These are phyloP conservation scores for Solanum medicagineum DNA, from an alignment of 257 asterid genomes.

Conservation along the genomic window DNA sequence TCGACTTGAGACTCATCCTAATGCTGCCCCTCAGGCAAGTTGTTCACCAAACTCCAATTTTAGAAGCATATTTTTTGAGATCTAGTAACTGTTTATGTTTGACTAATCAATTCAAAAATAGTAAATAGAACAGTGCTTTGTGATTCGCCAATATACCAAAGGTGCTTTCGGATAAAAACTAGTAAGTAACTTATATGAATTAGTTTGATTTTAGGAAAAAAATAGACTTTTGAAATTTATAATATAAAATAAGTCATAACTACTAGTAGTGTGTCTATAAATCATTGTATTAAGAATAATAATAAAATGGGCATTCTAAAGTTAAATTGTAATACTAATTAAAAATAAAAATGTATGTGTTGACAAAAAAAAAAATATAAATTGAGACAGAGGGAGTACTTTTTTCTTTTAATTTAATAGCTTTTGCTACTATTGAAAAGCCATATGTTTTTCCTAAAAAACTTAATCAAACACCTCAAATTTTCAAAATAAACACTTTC, in stretches of 20 bases:
- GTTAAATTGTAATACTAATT: too few species aligned
- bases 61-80: neutral
- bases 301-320: too few species aligned
- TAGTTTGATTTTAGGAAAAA: too few species aligned
- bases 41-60: neutral
- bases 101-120: too few species aligned
- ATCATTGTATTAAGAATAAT: too few species aligned
- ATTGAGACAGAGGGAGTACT: too few species aligned
- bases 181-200: too few species aligned
- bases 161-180: accelerated
- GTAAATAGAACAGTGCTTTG: neutral
- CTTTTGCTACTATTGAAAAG: neutral
- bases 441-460: neutral
- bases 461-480: accelerated
- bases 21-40: constrained; percentile 75
- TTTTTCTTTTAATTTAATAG: neutral
- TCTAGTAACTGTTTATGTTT: neutral
- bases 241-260: too few species aligned
- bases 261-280: too few species aligned
- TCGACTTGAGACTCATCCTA: constrained; percentile 70
- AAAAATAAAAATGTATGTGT: too few species aligned
- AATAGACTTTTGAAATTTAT: too few species aligned
- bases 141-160: neutral
- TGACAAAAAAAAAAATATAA: too few species aligned
- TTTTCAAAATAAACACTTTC: neutral